Conservation (phyloP, 1,139 yeast genomes). For the Yamadazyma sp. region DNA sequence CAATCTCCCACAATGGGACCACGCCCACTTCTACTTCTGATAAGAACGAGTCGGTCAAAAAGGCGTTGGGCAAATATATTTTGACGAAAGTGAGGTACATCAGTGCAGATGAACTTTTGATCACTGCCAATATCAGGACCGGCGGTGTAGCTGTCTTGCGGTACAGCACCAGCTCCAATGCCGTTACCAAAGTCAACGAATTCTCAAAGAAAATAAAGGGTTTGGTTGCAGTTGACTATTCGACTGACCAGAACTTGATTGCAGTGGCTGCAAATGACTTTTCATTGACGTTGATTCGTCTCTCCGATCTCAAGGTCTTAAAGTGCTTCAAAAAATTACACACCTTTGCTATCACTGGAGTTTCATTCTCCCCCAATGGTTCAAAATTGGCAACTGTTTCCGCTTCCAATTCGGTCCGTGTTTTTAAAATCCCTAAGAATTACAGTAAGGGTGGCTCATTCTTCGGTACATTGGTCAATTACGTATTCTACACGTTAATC, state of each 20-base stretch:
- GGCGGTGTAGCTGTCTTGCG: constrained; percentile 43
- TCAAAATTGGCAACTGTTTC: constrained; percentile 70
- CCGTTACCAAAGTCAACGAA: constrained; percentile 40
- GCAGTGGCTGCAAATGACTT: constrained; percentile 79
- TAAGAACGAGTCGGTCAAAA: constrained; percentile 19
- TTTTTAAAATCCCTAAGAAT: constrained; percentile 59
- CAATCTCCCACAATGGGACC: constrained; percentile 38
- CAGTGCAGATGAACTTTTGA: constrained; percentile 50
- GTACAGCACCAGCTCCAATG: constrained; percentile 43
- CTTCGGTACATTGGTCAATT: constrained; percentile 39
- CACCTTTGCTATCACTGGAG: constrained; percentile 75
- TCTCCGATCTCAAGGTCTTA: constrained; percentile 50
- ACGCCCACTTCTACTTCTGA: constrained; percentile 14
- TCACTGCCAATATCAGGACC: constrained; percentile 54
- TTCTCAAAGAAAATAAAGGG: constrained; percentile 59
- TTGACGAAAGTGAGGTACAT: constrained; percentile 64
- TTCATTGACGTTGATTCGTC: constrained; percentile 57
- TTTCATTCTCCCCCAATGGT: constrained; percentile 71
- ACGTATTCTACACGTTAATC: constrained; percentile 44
- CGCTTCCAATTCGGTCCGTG: constrained; percentile 74
- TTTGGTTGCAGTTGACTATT: constrained; percentile 67
- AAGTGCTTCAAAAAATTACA: constrained; percentile 64
- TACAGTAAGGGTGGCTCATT: constrained; percentile 46
- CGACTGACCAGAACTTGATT: constrained; percentile 45
- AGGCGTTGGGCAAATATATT: constrained; percentile 30